Base-by-base conservation (phyloP, 2,329 filamentous ascomycete species). In the Fusarium nematophilum region DNA sequence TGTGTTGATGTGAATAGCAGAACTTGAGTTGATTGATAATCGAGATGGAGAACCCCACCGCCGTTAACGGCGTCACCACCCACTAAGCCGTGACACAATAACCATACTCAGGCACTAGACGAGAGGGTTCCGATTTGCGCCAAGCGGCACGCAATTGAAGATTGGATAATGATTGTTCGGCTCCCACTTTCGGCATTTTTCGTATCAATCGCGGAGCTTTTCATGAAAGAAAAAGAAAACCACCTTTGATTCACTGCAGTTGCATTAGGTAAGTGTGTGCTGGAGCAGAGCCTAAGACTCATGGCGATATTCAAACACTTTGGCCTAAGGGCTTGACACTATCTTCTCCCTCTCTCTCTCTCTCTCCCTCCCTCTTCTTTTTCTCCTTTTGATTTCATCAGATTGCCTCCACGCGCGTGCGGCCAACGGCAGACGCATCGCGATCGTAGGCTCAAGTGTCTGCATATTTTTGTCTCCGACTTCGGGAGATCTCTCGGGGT, bases 21-120 rank as follows among this genome's bases (percentile, higher is more conserved):
- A 44, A 42, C 23, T 25, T 40, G 54, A 54, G 57, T 62, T 53
- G 57, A 49, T 52, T 57, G 55, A 59, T 57, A 61, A 64, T 66
- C 60, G 43, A 27, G 15, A 27, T 48, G 29, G 26, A 14, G 6
- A 43, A 34, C 53, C 51, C 65, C 57, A 59, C 49, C 36, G 7
- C n/a, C n/a, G n/a, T 31, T 31, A 27, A 25, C 27, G 29, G 36
- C 45, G 33, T 30, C 40, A 31, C 40, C 11, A 11, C 15, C 18
- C 9, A 44, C 38, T 45, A 58, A 45, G 29, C 47, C 51, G 31
- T 42, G 60, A 40, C 36, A 43, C 46, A 39, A 52, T 57, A 40
- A 17, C 7, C n/a, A n/a, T n/a, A n/a, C n/a, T n/a, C n/a, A n/a
- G n/a, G n/a, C n/a, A 31, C 17, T 30, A 44, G 31, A 40, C 29